These are phyloP conservation scores for Erodium maritimum DNA, from an alignment of 345 rosid species.

Conservation along the genomic window DNA sequence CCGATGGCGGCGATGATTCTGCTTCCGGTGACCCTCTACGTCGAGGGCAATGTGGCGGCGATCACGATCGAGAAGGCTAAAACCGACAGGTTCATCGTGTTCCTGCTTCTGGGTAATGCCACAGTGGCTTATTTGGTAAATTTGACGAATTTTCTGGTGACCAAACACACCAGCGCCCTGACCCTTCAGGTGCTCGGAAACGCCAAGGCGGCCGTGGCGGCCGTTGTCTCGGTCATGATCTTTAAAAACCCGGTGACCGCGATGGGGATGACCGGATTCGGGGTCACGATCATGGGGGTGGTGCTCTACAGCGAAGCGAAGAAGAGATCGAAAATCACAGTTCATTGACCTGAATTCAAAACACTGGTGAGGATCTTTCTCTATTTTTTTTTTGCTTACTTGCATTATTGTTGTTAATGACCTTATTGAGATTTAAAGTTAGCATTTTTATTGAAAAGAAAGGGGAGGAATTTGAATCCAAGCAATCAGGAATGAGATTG, in stretches of 20 bases:
- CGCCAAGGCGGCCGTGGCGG: constrained; percentile 97
- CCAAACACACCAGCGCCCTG: constrained; percentile 94
- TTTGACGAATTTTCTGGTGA: constrained; percentile 88
- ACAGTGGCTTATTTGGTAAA: constrained; percentile 96
- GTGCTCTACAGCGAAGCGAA: constrained; percentile 97
- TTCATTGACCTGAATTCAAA: no score
- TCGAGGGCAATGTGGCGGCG: constrained; percentile 82
- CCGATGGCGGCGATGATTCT: constrained; percentile 92
- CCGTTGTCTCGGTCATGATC: constrained; percentile 80
- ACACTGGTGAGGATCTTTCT: constrained; percentile 25
- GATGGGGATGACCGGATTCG: constrained; percentile 91
- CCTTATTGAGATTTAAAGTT: constrained; percentile 16
- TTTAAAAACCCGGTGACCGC: constrained; percentile 89
- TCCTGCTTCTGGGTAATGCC: constrained; percentile 76
- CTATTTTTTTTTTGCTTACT: no score
- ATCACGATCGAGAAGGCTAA: constrained; percentile 64
- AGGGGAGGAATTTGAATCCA: not conserved
- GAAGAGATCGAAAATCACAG: constrained; percentile 82
- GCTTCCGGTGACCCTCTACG: constrained; percentile 80
- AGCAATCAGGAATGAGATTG: constrained; percentile 14
- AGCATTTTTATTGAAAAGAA: constrained; percentile 18
- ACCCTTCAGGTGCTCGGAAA: constrained; percentile 93
- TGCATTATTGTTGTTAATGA: constrained; percentile 1
- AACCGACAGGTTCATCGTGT: constrained; percentile 48
- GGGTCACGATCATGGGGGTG: constrained; percentile 85